A percentile compares a stretch with the other conserved stretches of the same genome.
Evolutionary conservation across 2,329 filamentous ascomycete species (phyloP).

Genomic region (Parastagonospora nodorum): DNA sequence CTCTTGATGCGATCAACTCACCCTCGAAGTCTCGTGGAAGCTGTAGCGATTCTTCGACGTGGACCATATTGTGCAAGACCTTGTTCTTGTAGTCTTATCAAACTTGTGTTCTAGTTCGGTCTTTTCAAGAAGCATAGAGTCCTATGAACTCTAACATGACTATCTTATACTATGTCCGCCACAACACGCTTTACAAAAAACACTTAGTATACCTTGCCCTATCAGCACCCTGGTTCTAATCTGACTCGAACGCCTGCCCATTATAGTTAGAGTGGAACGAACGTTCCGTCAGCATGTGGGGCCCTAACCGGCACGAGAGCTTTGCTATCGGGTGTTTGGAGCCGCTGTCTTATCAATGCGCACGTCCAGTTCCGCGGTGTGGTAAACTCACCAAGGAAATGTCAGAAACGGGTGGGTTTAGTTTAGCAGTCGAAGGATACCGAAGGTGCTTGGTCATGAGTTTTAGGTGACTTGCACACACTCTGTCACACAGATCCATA

Average conservation of each 20-base stretch:
- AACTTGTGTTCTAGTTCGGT: background rate
- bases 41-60: constrained; percentile 42
- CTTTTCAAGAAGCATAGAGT: no score
- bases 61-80: constrained; percentile 21
- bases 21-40: constrained; percentile 47
- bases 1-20: background rate
- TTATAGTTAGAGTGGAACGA: background rate
- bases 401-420: no score
- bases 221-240: background rate
- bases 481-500: no score
- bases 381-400: no score
- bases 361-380: no score
- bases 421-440: no score
- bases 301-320: background rate
- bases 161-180: background rate
- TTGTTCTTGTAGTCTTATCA: background rate
- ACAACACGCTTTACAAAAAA: background rate
- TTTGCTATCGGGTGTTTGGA: background rate
- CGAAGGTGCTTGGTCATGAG: no score
- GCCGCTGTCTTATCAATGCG: no score
- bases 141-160: background rate
- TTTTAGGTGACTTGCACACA: no score
- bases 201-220: background rate
- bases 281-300: background rate
- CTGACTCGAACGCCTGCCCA: background rate